Evolutionary conservation across 352 stramenopile genomes (phyloP), one percentile per base, ranked within the genome.

Genomic region (Phytophthora macrochlamydospora): DNA sequence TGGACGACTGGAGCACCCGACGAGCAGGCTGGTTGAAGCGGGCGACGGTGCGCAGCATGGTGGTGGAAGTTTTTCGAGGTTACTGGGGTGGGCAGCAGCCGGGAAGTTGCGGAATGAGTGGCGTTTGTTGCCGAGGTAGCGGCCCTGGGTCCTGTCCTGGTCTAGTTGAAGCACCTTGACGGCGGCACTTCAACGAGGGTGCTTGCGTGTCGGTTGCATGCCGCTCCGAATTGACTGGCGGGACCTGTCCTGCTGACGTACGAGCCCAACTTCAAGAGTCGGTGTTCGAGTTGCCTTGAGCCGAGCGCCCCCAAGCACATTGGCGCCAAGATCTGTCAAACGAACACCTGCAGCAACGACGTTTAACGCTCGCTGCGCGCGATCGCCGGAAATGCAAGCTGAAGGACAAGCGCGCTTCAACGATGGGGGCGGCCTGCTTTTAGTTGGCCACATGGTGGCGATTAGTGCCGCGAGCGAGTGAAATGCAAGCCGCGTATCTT

Each of bases 301-400:
- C 18, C 18, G 18, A 24, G 18, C 18, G 18, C 18, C 18, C 18
- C 18, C 18, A 24, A 24, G 18, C 18, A 24, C 18, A 24, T 24
- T 24, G 18, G 18, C 9, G 35, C 35, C 35, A 40, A 40, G 35
- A 40, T 40, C 35, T 40, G 35, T 6, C 35, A 11, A 40, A 11
- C 35, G 9, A 40, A 48, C 51, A 24, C 33, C 35, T 35, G 51
- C 51, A 6, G 9, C 35, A 40, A 11, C 35, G 35, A 6, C 35
- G 35, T 69, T 55, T 44, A 66, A 66, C n/a, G 52, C 46, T 18
- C 30, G 3, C 1, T 24, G 18, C 6, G 35, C 56, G 51, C 37
- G 58, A 71, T 71, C 64, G 33, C 51, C 56, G 33, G 64, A 71
- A 71, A 71, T 71, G 64, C 64, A 71, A 71, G 51, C 8, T 29